phyloP scores from a whole-genome alignment of 768 basidiomycete species.

The Amanita molliuscula region DNA sequence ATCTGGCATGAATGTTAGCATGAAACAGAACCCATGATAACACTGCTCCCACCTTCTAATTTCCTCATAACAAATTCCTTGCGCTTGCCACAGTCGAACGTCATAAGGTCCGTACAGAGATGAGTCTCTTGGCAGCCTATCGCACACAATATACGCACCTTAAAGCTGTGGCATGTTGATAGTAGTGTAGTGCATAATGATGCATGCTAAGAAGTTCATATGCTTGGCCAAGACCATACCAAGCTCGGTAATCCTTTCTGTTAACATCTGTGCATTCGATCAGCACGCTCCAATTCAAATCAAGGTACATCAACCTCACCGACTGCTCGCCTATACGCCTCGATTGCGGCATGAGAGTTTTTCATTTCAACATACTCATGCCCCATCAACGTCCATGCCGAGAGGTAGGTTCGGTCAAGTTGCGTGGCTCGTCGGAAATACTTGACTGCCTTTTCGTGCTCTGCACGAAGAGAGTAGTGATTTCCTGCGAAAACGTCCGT shows the following conservation, averaged over 20 bases:
- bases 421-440: slow-evolving; percentile 95
- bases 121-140: neutral
- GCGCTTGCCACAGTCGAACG: slow-evolving; percentile 90
- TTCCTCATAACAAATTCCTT: slow-evolving; percentile 90
- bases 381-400: slow-evolving; percentile 98
- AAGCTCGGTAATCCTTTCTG: slow-evolving; percentile 93
- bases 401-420: slow-evolving; percentile 87
- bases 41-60: slow-evolving; percentile 55
- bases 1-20: slow-evolving; percentile 30
- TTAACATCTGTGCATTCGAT: slow-evolving; percentile 64
- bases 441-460: slow-evolving; percentile 92
- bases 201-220: slow-evolving; percentile 97
- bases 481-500: slow-evolving; percentile 55
- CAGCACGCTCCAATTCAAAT: neutral
- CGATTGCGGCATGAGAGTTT: slow-evolving; percentile 97
- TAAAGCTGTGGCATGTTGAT: slow-evolving; percentile 89
- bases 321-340: slow-evolving; percentile 92
- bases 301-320: slow-evolving; percentile 38
- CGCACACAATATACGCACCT: slow-evolving; percentile 36
- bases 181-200: slow-evolving; percentile 92
- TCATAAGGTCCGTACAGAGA: slow-evolving; percentile 71
- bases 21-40: neutral
- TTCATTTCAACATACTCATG: slow-evolving; percentile 99
- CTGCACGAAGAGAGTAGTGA: slow-evolving; percentile 86
- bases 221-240: slow-evolving; percentile 98